A percentile compares a stretch with the other conserved stretches of the same genome.
phyloP scores from a whole-genome alignment of 2,329 filamentous ascomycete genomes.

The Cyphellophora europaea region DNA sequence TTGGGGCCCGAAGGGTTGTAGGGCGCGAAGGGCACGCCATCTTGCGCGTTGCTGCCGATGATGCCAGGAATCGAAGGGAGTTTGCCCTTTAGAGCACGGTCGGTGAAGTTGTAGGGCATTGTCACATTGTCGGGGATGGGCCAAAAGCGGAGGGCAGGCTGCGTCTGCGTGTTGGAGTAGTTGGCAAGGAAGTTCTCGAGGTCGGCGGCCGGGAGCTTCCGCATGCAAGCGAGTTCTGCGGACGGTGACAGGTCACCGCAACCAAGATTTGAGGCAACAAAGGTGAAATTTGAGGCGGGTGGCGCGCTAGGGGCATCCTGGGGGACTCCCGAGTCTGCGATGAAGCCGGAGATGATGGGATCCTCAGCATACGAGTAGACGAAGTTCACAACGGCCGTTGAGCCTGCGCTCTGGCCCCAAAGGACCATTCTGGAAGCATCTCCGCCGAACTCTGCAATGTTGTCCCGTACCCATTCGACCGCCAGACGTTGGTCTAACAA shows the following conservation, averaged over 20 bases:
- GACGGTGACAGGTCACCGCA: conserved; percentile 4
- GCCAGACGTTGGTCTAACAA: conserved; percentile 64
- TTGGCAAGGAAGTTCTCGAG: conserved; percentile 23
- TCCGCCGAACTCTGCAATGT: conserved; percentile 68
- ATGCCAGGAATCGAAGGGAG: conserved; percentile 13
- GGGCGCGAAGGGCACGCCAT: conserved; percentile 6
- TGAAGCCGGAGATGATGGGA: conserved; percentile 5
- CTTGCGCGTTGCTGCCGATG: conserved; percentile 5
- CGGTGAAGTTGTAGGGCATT: conserved; percentile 21
- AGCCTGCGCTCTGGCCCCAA: conserved; percentile 64
- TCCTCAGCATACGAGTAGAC: conserved; percentile 3
- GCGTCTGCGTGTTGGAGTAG: conserved; percentile 9
- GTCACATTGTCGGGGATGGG: conserved; percentile 18
- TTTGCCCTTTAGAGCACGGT: conserved; percentile 8
- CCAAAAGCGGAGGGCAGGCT: conserved; percentile 12
- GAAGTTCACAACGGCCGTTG: conserved; percentile 50
- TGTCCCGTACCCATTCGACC: conserved; percentile 67
- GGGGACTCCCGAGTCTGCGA: conserved; percentile 13
- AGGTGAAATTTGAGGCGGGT: conserved; percentile 18
- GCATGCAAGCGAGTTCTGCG: conserved; percentile 4
- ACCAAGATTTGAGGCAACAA: conserved; percentile 18
- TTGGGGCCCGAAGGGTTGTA: conserved; percentile 1
- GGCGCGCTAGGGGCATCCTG: conserved; percentile 6
- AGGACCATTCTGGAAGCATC: conserved; percentile 51
- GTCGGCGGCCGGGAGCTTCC: conserved; percentile 1